Evolutionary conservation across 2,329 filamentous ascomycete genomes (phyloP), one percentile per base, ranked within the genome.

Genomic region (Plenodomus tracheiphilus): DNA sequence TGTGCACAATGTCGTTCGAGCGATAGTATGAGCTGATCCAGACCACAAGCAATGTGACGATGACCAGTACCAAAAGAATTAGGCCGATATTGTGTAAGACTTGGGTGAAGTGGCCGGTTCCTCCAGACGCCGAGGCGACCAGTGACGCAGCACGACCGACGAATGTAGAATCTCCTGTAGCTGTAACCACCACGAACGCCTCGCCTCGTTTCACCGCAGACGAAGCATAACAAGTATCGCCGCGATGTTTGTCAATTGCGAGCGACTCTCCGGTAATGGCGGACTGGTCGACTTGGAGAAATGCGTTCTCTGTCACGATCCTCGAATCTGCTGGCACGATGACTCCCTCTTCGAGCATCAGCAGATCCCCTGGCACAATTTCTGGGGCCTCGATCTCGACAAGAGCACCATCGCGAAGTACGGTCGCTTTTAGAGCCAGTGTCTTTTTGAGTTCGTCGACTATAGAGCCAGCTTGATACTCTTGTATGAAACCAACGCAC

Each of bases 401-500:
- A 53, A 91, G 81, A 48, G 81, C 80, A 54, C 86, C 88, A 70
- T 93, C 88, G 80, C 91, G 89, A 70, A 94, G 83, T 62, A 95
- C 90, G 38, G 89, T 85, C 69, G 91, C 90, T 81, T 92, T 94
- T 41, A 95, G 83, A 48, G 91, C 91, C 34, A 95, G 83, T 46
- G 88, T 93, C 79, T 94, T 92, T 81, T 95, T 95, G 67, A 96
- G 77, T 72, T 94, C 89, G 41, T 93, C 89, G 75, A 96, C 90
- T 57, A 95, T 94, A 47, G 88, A 92, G 70, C 89, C 91, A 54
- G 91, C 91, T 75, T 95, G 89, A 75, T 82, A 95, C 77, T 96
- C 91, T 74, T 96, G 91, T 51, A 92, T 79, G 75, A 95, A 96
- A 76, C 91, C 90, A 56, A 96, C 91, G 57, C 76, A 78, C 36